A percentile compares a stretch with the other conserved stretches of the same genome.
These are phyloP conservation scores for Lipomyces sp. DNA, from an alignment of 805 yeast species.

Conservation along the genomic window DNA sequence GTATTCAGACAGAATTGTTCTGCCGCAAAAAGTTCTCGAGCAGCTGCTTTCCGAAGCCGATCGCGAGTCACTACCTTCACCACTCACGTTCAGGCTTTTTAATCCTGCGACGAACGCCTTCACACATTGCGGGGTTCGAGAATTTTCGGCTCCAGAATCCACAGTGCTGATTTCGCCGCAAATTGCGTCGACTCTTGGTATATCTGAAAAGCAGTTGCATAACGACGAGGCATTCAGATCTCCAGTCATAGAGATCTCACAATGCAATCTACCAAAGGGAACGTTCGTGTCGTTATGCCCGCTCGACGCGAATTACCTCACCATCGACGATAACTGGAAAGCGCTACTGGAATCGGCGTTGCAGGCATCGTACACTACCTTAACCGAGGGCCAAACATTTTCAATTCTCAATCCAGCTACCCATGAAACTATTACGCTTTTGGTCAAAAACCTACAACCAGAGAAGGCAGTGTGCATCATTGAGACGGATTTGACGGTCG, in stretches of 20 bases:
- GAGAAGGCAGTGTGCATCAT: slow-evolving; percentile 56
- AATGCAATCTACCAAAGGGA: slow-evolving; percentile 53
- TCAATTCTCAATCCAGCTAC: slow-evolving; percentile 44
- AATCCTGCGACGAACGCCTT: slow-evolving; percentile 39
- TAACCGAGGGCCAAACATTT: slow-evolving; percentile 51
- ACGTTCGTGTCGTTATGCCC: slow-evolving; percentile 53
- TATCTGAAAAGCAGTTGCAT: slow-evolving; percentile 32
- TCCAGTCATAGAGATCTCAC: slow-evolving; percentile 38
- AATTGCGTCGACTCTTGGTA: slow-evolving; percentile 44
- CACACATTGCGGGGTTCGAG: slow-evolving; percentile 54
- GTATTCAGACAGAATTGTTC: slow-evolving; percentile 36
- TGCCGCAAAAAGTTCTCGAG: slow-evolving; percentile 38
- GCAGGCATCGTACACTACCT: slow-evolving; percentile 56
- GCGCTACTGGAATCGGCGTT: slow-evolving; percentile 57
- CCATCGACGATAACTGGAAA: slow-evolving; percentile 55
- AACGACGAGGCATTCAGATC: neutral
- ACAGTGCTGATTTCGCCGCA: slow-evolving; percentile 48
- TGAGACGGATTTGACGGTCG: slow-evolving; percentile 59
- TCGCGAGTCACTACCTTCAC: slow-evolving; percentile 45
- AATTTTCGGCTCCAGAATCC: slow-evolving; percentile 52
- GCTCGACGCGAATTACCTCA: slow-evolving; percentile 42
- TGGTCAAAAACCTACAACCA: slow-evolving; percentile 50
- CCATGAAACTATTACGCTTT: slow-evolving; percentile 38
- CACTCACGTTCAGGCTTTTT: slow-evolving; percentile 47
- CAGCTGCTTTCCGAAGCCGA: slow-evolving; percentile 27